Evolutionary conservation across 148 eudicot species (phyloP), one percentile per base, ranked within the genome.

Genomic region (Linanthus parryae): DNA sequence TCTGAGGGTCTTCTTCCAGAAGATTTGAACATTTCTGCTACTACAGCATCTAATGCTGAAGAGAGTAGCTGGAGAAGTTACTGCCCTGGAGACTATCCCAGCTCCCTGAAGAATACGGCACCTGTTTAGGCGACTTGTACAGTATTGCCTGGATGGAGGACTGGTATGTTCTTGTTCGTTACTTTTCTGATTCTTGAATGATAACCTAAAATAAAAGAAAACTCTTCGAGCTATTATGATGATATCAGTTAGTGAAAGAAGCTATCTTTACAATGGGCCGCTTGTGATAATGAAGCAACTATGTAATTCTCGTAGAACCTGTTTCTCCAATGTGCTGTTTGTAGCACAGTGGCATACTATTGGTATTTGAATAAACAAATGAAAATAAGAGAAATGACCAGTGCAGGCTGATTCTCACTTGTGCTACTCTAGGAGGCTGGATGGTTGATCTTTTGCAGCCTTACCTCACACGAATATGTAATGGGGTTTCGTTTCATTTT

Each of bases 11-110:
- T 91, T 44, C 82, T 87, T 62, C 96, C 98, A 3, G 67, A 78
- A 61, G 90, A 84, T 55, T 59, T 91, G 39, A 79, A 81, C 37
- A 87, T 91, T 25, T 91, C 87, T 54, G 96, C 88, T 25, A 87
- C 94, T 36, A 91, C 98, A 16, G 96, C 98, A 11, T 33, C 98
- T 22, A 87, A 84, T 79, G 81, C 94, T 27, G 82, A 69, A 27
- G 98, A 91, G 63, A 81, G 87, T 58, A 87, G 98, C 58, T 91
- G 94, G 94, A 94, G 87, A 36, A 81, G 94, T 35, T 91, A 91
- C 62, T 91, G 98, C 55, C 98, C 98, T 41, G 98, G 90, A 45
- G 91, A 81, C 49, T 54, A 62, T 53, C 96, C 90, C 15, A 62
- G 81, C 51, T 87, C 96, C 95, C 91, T 39, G 71, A 76, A 20